Conservation (phyloP, 2,329 filamentous ascomycete genomes). For the Fusarium coicis region DNA sequence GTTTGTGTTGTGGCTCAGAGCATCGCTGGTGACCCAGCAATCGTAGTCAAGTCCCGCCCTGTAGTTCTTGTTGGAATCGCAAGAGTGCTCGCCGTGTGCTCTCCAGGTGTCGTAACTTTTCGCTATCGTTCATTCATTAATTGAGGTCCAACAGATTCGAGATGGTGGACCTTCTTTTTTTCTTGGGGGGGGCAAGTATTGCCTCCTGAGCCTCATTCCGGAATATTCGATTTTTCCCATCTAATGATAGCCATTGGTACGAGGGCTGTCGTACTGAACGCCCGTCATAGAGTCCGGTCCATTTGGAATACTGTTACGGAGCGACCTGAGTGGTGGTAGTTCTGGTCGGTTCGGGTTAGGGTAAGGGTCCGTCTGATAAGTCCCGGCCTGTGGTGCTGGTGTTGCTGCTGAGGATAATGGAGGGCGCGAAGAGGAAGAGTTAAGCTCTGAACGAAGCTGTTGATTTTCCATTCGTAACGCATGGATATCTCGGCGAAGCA, state of each 20-base stretch:
- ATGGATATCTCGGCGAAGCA: conserved; percentile 62
- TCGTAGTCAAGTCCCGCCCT: conserved; percentile 13
- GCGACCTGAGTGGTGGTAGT: conserved; percentile 66
- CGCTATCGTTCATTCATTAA: conserved; percentile 44
- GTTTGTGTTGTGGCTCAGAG: conserved; percentile 18
- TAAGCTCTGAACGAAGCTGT: conserved; percentile 55
- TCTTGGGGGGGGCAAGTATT: neutral
- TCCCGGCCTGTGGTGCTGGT: conserved; percentile 32
- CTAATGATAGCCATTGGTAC: conserved; percentile 59
- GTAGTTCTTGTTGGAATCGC: conserved; percentile 22
- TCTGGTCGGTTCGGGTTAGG: conserved; percentile 56
- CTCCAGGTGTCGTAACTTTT: conserved; percentile 42
- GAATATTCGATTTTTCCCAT: conserved; percentile 51
- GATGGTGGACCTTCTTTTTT: conserved; percentile 1
- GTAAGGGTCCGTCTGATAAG: conserved; percentile 48
- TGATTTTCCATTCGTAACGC: conserved; percentile 59
- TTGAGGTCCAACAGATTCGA: conserved; percentile 26
- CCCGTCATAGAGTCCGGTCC: conserved; percentile 72
- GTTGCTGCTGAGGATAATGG: conserved; percentile 33
- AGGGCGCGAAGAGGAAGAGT: conserved; percentile 43
- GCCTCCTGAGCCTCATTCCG: neutral
- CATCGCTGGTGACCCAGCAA: conserved; percentile 10
- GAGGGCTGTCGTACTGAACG: conserved; percentile 68
- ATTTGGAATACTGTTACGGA: conserved; percentile 57
- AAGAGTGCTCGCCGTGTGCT: conserved; percentile 18